phyloP scores from a whole-genome alignment of 306 rosid species.

The Quercus berberidifolia region DNA sequence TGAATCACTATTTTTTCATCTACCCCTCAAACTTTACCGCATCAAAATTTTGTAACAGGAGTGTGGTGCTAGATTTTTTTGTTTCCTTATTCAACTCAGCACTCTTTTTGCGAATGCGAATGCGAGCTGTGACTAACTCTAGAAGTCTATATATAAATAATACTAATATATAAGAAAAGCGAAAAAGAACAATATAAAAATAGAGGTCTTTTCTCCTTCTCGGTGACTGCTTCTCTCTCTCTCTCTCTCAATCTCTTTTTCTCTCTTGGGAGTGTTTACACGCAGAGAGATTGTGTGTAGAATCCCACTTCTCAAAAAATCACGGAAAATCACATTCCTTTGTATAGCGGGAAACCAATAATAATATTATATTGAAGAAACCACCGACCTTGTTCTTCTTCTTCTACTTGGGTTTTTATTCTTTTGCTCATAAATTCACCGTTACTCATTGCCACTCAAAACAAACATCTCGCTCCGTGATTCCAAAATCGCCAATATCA shows the following conservation, averaged over 20 bases:
- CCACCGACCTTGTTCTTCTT: slow-evolving; percentile 51
- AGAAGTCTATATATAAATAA: background rate
- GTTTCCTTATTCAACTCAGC: too few species aligned
- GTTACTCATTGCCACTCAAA: slow-evolving; percentile 28
- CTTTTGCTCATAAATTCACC: slow-evolving; percentile 36
- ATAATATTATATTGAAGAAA: slow-evolving; percentile 17
- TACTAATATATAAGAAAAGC: background rate
- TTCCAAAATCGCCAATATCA: slow-evolving; percentile 28
- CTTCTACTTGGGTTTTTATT: slow-evolving; percentile 15
- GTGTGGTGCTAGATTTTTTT: too few species aligned
- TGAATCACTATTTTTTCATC: too few species aligned
- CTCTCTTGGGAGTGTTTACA: slow-evolving; percentile 10
- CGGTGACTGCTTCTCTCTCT: background rate
- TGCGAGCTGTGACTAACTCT: too few species aligned
- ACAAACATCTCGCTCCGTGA: slow-evolving; percentile 7
- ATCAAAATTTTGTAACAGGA: too few species aligned
- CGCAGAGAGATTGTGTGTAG: slow-evolving; percentile 40
- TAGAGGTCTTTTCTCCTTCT: background rate
- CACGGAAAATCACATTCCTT: slow-evolving; percentile 31
- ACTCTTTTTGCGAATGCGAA: too few species aligned
- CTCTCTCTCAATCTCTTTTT: background rate
- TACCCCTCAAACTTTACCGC: too few species aligned
- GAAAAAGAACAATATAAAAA: background rate
- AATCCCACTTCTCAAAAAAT: slow-evolving; percentile 42
- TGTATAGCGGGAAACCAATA: slow-evolving; percentile 16